Percentiles rank a stretch among this genome's conserved stretches.
Conservation (phyloP, 2,329 filamentous ascomycete genomes). For the Epichloe sp. region DNA sequence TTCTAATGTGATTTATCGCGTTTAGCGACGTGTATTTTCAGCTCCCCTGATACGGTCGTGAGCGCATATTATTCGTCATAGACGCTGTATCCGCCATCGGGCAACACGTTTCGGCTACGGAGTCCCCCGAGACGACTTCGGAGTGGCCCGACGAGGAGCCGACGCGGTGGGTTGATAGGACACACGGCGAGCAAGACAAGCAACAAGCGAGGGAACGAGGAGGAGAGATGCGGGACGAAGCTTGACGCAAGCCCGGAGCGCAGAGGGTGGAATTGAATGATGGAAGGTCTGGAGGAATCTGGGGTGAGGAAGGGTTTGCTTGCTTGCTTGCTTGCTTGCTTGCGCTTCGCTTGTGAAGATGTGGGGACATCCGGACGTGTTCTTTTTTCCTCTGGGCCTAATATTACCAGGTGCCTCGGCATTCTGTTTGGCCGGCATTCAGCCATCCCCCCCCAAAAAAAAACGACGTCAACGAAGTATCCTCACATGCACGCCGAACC, state of each 20-base stretch:
- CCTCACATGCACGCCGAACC: no score
- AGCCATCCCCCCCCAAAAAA: no score
- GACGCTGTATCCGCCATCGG: no score
- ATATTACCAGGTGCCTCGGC: no score
- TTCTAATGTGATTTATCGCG: no score
- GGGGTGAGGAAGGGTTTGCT: background rate
- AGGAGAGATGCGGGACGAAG: background rate
- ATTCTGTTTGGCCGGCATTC: no score
- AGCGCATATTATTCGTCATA: no score
- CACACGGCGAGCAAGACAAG: background rate
- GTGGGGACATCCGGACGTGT: background rate
- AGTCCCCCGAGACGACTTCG: constrained; percentile 1
- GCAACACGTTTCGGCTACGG: no score
- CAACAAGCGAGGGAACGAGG: background rate
- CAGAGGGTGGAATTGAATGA: background rate
- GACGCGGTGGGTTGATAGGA: background rate
- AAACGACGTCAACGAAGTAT: no score
- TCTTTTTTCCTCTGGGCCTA: background rate
- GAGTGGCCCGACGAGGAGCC: background rate
- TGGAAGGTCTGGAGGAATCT: background rate
- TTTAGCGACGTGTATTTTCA: no score
- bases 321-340: no score
- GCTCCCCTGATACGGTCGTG: no score
- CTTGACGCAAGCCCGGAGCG: background rate
- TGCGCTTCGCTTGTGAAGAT: background rate